phyloP scores from a whole-genome alignment of 306 rosid genomes.

The Canavalia gladiata region DNA sequence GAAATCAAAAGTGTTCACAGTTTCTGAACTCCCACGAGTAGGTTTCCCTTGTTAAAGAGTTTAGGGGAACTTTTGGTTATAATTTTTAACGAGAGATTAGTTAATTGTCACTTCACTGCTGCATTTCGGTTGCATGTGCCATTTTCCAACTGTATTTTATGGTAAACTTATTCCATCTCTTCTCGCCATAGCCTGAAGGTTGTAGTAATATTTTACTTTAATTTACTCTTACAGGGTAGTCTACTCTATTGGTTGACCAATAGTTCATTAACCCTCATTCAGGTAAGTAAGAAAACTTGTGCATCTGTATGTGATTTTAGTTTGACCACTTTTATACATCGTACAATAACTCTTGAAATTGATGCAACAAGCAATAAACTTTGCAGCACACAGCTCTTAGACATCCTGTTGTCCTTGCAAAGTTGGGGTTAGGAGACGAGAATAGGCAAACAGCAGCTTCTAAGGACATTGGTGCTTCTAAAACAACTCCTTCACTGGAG shows the following conservation, averaged over 20 bases:
- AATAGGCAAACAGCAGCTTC: constrained; percentile 48
- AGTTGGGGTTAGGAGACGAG: constrained; percentile 69
- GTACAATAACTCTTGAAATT: constrained; percentile 18
- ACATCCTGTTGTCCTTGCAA: constrained; percentile 74
- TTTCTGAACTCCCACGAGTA: constrained; percentile 5
- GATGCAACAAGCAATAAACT: constrained; percentile 35
- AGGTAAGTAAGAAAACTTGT: constrained; percentile 61
- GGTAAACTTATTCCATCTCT: constrained; percentile 37
- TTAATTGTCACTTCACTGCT: constrained; percentile 3
- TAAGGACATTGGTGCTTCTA: constrained; percentile 51
- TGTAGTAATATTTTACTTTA: constrained; percentile 44
- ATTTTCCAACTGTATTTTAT: constrained; percentile 43
- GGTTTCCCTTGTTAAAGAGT: background rate
- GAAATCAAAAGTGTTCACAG: constrained; percentile 1
- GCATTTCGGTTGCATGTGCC: constrained; percentile 33
- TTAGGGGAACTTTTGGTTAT: constrained; percentile 11
- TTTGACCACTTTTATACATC: constrained; percentile 38
- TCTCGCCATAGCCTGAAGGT: constrained; percentile 38
- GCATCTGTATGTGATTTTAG: constrained; percentile 7
- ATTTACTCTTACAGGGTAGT: constrained; percentile 81
- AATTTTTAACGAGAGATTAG: constrained; percentile 21
- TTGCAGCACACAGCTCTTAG: constrained; percentile 78
- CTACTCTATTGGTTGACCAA: constrained; percentile 89
- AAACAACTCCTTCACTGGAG: constrained; percentile 49
- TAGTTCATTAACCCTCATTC: constrained; percentile 69